Conservation (phyloP, 2,329 filamentous ascomycete species). For the Malbranchea cinnamomea region DNA sequence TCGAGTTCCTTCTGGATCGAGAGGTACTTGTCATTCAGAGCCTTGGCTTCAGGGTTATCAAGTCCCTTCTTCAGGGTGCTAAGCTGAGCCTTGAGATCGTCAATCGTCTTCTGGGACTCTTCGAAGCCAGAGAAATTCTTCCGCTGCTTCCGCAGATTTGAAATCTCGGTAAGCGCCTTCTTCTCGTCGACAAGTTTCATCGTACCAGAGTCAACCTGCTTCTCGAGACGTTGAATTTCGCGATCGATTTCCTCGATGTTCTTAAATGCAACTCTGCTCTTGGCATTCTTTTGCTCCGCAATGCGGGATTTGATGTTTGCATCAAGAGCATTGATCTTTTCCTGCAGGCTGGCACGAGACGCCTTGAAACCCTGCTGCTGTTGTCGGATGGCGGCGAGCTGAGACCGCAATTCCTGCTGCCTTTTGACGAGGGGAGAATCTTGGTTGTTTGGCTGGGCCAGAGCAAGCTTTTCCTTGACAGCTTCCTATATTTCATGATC, state of each 20-base stretch:
- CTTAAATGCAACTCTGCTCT: constrained; percentile 71
- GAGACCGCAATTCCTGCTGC: constrained; percentile 67
- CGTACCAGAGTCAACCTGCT: constrained; percentile 71
- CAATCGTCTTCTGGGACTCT: constrained; percentile 73
- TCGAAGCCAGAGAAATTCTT: constrained; percentile 85
- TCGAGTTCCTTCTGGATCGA: constrained; percentile 80
- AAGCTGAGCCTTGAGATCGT: constrained; percentile 73
- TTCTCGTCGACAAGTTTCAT: constrained; percentile 97
- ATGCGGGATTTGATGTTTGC: constrained; percentile 75
- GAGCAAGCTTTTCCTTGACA: constrained; percentile 76
- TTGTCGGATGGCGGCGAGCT: constrained; percentile 70
- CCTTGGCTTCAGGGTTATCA: constrained; percentile 83
- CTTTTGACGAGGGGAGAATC: constrained; percentile 68
- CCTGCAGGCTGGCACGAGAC: constrained; percentile 59
- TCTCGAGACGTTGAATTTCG: constrained; percentile 66
- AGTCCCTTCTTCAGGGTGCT: constrained; percentile 76
- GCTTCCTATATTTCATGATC: constrained; percentile 53
- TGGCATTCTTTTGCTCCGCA: constrained; percentile 72
- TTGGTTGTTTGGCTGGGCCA: constrained; percentile 66
- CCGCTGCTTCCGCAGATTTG: constrained; percentile 68
- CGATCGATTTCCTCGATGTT: constrained; percentile 73
- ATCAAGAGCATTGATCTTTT: constrained; percentile 86
- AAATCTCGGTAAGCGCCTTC: constrained; percentile 76
- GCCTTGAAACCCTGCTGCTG: constrained; percentile 82
- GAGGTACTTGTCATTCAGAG: constrained; percentile 72